A percentile compares a stretch with the other conserved stretches of the same genome.
Conservation (phyloP, 805 yeast genomes). For the Jamesozyma hellenica region DNA sequence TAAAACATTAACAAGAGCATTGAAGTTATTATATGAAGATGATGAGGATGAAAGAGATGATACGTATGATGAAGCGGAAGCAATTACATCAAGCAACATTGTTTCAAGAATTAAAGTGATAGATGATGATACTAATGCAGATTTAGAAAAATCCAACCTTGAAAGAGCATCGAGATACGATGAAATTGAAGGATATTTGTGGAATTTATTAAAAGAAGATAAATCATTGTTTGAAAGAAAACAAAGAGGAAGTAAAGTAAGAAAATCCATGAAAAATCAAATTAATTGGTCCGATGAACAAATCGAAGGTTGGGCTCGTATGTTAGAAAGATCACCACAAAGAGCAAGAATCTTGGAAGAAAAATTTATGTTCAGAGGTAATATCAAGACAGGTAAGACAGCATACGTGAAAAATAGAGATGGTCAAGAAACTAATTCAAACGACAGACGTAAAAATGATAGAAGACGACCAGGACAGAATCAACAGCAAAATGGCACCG, state of each 20-base stretch:
- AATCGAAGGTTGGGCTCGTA: constrained; percentile 86
- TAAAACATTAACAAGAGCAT: constrained; percentile 48
- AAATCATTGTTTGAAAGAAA: constrained; percentile 39
- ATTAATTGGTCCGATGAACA: constrained; percentile 81
- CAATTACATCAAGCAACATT: constrained; percentile 7
- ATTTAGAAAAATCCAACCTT: constrained; percentile 4
- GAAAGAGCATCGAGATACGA: constrained; percentile 29
- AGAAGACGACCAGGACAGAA: neutral
- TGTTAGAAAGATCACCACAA: constrained; percentile 56
- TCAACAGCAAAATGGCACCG: neutral
- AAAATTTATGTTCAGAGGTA: constrained; percentile 42
- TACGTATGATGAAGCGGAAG: constrained; percentile 48
- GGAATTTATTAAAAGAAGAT: constrained; percentile 44
- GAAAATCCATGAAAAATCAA: constrained; percentile 42
- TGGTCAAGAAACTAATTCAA: constrained; percentile 2
- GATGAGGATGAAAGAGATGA: constrained; percentile 87
- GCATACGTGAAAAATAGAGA: constrained; percentile 23
- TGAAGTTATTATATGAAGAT: constrained; percentile 53
- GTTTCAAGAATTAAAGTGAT: constrained; percentile 9
- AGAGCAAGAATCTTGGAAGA: constrained; percentile 56
- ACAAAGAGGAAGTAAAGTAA: constrained; percentile 39
- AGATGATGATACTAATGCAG: constrained; percentile 7
- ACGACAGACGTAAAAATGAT: constrained; percentile 1
- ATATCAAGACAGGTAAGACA: constrained; percentile 24
- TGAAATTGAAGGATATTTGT: constrained; percentile 44